Evolutionary conservation across 108 stramenopile genomes (phyloP).

Genomic region (Skeletonema menzelii): DNA sequence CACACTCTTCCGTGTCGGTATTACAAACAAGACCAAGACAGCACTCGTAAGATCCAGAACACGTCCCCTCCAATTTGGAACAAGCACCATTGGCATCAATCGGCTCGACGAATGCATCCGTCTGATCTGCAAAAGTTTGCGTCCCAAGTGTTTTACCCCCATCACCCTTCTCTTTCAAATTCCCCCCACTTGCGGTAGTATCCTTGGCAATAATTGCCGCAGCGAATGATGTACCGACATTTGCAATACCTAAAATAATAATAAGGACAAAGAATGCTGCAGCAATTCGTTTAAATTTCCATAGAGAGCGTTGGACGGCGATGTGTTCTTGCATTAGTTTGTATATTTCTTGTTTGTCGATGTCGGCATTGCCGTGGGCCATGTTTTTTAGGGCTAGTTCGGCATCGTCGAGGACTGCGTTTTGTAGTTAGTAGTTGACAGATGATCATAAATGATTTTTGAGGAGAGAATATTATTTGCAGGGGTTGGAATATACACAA

Average conservation of each 20-base stretch:
- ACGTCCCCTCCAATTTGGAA: neutral
- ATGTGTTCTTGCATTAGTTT: constrained; percentile 31
- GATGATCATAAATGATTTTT: neutral
- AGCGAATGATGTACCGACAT: neutral
- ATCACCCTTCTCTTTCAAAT: neutral
- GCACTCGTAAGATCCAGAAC: neutral
- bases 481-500: neutral
- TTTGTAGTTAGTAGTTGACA: neutral
- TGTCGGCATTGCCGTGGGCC: constrained; percentile 21
- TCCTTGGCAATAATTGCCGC: constrained; percentile 4
- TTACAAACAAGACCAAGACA: neutral
- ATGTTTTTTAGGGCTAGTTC: constrained; percentile 36
- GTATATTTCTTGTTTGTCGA: constrained; percentile 39
- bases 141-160: neutral
- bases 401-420: constrained; percentile 28
- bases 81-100: neutral
- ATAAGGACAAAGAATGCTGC: constrained; percentile 1
- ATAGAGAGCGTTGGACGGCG: constrained; percentile 9
- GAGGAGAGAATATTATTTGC: neutral
- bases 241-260: neutral
- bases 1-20: neutral
- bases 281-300: constrained; percentile 13
- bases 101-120: neutral
- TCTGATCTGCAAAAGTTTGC: neutral
- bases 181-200: neutral